Evolutionary conservation across 31 red algal species (phyloP), one percentile per base, ranked within the genome.

Genomic region (Odonthalia washingtoniensis): DNA sequence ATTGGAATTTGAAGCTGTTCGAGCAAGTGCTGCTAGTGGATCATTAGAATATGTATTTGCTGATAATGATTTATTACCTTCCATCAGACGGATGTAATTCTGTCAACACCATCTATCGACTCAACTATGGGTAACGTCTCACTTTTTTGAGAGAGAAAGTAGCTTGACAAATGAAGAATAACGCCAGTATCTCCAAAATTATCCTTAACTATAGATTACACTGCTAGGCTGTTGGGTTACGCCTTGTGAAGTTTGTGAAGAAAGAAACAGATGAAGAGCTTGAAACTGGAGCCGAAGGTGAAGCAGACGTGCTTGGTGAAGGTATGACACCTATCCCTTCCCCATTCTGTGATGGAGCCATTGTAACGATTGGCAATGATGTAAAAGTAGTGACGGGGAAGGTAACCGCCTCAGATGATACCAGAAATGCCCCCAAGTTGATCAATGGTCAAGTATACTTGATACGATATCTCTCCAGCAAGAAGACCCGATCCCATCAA

Each of bases 401-500:
- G 33, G 98, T 99, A 65, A 99, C 97, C 3, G 76, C 95, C 57
- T 97, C 89, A 21, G 97, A 89, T 72, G 97, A 99, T 5, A 95
- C 98, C n/a, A n/a, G n/a, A n/a, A n/a, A n/a, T n/a, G n/a, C n/a
- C n/a, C n/a, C n/a, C n/a, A n/a, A n/a, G n/a, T n/a, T n/a, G n/a
- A n/a, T n/a, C n/a, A n/a, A n/a, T n/a, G n/a, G n/a, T n/a, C n/a
- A n/a, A n/a, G n/a, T n/a, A n/a, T n/a, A n/a, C n/a, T n/a, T n/a
- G n/a, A 16, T 60, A 81, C 39, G 88, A 92, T 12, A 95, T 97
- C 77, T 99, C 98, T 42, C 95, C 95, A 28, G 98, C 98, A 78
- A 99, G 95, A 33, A 95, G 72, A 41, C 93, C 98, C 1, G 98
- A 99, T 12, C 98, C 98, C 91, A 96, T 96, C 57, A 99, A 74